phyloP scores from a whole-genome alignment of 2,329 filamentous ascomycete genomes.

The Phaeophleospora eucalypticola region DNA sequence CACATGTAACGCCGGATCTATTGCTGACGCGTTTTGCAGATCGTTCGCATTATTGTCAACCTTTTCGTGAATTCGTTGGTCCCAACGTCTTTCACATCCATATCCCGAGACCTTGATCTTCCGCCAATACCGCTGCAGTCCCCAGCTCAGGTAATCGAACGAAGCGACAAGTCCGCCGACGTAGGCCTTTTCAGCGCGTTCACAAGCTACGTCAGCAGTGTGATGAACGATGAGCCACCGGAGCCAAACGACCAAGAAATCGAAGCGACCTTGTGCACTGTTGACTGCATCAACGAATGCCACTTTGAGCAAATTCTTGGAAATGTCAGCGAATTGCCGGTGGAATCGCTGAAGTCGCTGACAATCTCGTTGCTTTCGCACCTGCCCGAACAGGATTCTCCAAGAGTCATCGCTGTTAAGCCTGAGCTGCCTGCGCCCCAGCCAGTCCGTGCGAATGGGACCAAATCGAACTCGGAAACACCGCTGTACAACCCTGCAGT shows the following conservation, averaged over 20 bases:
- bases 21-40: slow-evolving; percentile 51
- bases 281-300: slow-evolving; percentile 90
- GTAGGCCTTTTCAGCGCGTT: slow-evolving; percentile 88
- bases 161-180: slow-evolving; percentile 72
- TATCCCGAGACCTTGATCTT: slow-evolving; percentile 64
- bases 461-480: slow-evolving; percentile 51
- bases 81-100: slow-evolving; percentile 68
- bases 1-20: neutral
- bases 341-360: slow-evolving; percentile 56
- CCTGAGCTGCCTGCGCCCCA: slow-evolving; percentile 67
- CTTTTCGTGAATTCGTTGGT: slow-evolving; percentile 94
- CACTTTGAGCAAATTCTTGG: slow-evolving; percentile 75
- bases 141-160: slow-evolving; percentile 88
- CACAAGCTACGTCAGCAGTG: slow-evolving; percentile 96
- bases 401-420: slow-evolving; percentile 83
- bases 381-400: slow-evolving; percentile 73
- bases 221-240: slow-evolving; percentile 94
- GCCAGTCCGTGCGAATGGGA: slow-evolving; percentile 55
- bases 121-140: slow-evolving; percentile 82
- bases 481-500: slow-evolving; percentile 78
- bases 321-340: slow-evolving; percentile 69
- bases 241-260: slow-evolving; percentile 96
- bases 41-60: slow-evolving; percentile 89
- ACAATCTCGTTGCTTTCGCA: slow-evolving; percentile 73
- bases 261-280: slow-evolving; percentile 88